These are phyloP conservation scores for Tetrahymena thermophila DNA, from an alignment of 73 alveolate genomes.

Conservation along the genomic window DNA sequence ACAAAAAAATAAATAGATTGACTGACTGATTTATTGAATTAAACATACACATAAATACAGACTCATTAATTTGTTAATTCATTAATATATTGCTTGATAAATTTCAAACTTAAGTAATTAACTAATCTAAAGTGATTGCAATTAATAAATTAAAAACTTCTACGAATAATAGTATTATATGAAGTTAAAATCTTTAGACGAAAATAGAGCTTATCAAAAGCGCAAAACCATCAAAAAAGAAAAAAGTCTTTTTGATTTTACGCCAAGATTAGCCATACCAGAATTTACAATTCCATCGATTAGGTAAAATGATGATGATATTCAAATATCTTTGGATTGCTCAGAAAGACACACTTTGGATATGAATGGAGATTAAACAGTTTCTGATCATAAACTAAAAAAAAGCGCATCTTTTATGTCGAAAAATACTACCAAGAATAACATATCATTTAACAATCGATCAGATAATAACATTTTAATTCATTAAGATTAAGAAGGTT, in stretches of 20 bases:
- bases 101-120: neutral
- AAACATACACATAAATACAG: no score
- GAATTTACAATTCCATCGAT: neutral
- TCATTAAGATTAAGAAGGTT: neutral
- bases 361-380: neutral
- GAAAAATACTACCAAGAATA: neutral
- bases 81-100: no score
- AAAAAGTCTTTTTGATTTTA: neutral
- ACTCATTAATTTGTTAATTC: no score
- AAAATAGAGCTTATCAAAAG: neutral
- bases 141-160: neutral
- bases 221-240: neutral
- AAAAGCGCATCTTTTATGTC: neutral
- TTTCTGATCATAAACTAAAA: neutral
- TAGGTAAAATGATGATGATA: neutral
- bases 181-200: neutral
- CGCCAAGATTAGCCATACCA: neutral
- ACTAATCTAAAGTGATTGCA: neutral
- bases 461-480: neutral
- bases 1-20: neutral
- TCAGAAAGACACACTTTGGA: neutral
- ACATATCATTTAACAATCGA: neutral
- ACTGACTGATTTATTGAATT: neutral
- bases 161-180: neutral
- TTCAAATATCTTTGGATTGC: neutral